Percentiles rank a stretch among this genome's conserved stretches.
Conservation (phyloP, 495 filamentous ascomycete genomes). For the Margaritispora aquatica region DNA sequence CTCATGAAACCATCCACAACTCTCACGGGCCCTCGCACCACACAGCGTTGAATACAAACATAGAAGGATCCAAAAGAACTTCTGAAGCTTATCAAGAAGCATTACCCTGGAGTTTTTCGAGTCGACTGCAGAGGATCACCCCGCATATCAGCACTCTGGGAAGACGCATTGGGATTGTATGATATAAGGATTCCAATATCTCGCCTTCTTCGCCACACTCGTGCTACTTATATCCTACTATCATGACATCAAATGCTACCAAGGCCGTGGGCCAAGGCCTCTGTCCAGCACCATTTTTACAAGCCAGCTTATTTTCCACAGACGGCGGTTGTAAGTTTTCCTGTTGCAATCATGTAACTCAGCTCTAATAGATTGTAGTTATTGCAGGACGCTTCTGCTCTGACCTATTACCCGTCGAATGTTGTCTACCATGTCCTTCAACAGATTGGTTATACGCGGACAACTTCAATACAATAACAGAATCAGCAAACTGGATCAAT, state of each 20-base stretch:
- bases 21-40: slow-evolving; percentile 16
- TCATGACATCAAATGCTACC: slow-evolving; percentile 18
- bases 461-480: slow-evolving; percentile 57
- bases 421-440: slow-evolving; percentile 88
- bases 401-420: slow-evolving; percentile 50
- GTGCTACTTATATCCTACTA: not conserved
- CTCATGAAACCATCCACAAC: slow-evolving; percentile 10
- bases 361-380: slow-evolving; percentile 37
- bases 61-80: not conserved
- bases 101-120: not conserved
- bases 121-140: not conserved
- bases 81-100: not conserved
- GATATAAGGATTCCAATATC: not conserved
- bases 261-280: slow-evolving; percentile 28
- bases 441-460: slow-evolving; percentile 81
- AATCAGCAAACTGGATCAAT: slow-evolving; percentile 70
- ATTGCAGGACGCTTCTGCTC: slow-evolving; percentile 44
- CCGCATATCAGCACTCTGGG: slow-evolving; percentile 1
- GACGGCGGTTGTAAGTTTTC: slow-evolving; percentile 66
- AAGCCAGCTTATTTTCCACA: slow-evolving; percentile 50
- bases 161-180: not conserved
- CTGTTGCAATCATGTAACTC: slow-evolving; percentile 15
- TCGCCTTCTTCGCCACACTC: not conserved
- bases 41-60: slow-evolving; percentile 17
- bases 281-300: slow-evolving; percentile 61